A percentile compares a stretch with the other conserved stretches of the same genome.
Evolutionary conservation across 208 protist genomes (phyloP).

Genomic region (Eutreptiella sp.): DNA sequence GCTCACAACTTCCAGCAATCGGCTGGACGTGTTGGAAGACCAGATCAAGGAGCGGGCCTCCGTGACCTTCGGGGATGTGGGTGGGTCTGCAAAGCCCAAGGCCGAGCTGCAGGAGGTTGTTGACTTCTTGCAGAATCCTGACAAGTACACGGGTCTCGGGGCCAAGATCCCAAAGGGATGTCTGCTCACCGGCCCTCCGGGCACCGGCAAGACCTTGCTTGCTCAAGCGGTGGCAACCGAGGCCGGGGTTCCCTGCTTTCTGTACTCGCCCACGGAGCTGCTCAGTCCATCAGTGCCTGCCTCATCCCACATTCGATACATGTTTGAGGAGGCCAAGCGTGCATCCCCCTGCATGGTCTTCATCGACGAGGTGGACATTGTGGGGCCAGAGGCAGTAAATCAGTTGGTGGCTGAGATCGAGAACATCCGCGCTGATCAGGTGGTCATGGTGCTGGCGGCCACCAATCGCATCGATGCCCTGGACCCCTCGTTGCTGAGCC

Average conservation of each 20-base stretch:
- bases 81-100: slow-evolving; percentile 88
- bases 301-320: slow-evolving; percentile 81
- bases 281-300: slow-evolving; percentile 95
- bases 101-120: slow-evolving; percentile 91
- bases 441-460: slow-evolving; percentile 92
- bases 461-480: slow-evolving; percentile 92
- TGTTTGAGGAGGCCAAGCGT: slow-evolving; percentile 81
- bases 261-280: slow-evolving; percentile 83
- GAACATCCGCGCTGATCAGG: slow-evolving; percentile 73
- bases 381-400: slow-evolving; percentile 88
- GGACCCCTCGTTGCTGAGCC: slow-evolving; percentile 87
- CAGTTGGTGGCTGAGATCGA: slow-evolving; percentile 93
- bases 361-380: slow-evolving; percentile 96
- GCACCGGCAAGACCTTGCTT: slow-evolving; percentile 91
- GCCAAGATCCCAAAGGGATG: slow-evolving; percentile 91
- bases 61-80: too few species aligned
- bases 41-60: too few species aligned
- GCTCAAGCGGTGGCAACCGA: slow-evolving; percentile 81
- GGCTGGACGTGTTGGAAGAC: too few species aligned
- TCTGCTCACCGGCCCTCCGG: slow-evolving; percentile 87
- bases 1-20: too few species aligned
- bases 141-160: slow-evolving; percentile 86
- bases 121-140: slow-evolving; percentile 84
- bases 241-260: slow-evolving; percentile 90
- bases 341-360: slow-evolving; percentile 92